Evolutionary conservation across 805 yeast species (phyloP).

Genomic region (Blastobotrys peoriensis): DNA sequence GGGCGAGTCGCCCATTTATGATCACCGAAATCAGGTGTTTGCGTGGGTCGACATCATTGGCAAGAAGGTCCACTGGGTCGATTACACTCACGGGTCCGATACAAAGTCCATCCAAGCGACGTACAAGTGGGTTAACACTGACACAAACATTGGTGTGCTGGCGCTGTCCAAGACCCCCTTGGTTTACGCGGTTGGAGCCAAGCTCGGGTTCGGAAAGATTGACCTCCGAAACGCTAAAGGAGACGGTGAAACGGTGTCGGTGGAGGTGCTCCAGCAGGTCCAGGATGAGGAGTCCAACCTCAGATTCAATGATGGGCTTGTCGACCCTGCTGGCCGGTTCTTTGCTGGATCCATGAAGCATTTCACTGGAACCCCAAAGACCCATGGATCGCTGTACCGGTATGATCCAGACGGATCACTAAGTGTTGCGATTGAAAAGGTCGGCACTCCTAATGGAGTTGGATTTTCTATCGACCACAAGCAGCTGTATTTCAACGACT

Average conservation of each 20-base stretch:
- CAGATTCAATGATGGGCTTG: slow-evolving; percentile 77
- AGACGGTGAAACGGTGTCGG: slow-evolving; percentile 28
- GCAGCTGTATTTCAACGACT: slow-evolving; percentile 48
- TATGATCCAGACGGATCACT: slow-evolving; percentile 30
- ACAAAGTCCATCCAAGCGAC: slow-evolving; percentile 26
- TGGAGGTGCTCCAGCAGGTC: slow-evolving; percentile 28
- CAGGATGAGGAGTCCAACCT: slow-evolving; percentile 11
- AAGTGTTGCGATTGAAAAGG: slow-evolving; percentile 33
- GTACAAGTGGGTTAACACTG: slow-evolving; percentile 35
- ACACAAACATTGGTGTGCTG: slow-evolving; percentile 61
- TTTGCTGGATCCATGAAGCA: slow-evolving; percentile 72
- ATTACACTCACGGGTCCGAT: slow-evolving; percentile 20
- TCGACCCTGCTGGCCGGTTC: slow-evolving; percentile 70
- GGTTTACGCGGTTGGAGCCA: slow-evolving; percentile 54
- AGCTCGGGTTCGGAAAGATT: slow-evolving; percentile 56
- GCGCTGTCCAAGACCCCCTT: slow-evolving; percentile 53
- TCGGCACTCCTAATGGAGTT: slow-evolving; percentile 67
- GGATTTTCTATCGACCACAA: slow-evolving; percentile 44
- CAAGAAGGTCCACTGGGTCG: slow-evolving; percentile 21
- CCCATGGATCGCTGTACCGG: slow-evolving; percentile 51
- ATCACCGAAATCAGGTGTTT: slow-evolving; percentile 22
- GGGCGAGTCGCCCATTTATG: slow-evolving; percentile 32
- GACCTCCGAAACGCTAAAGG: slow-evolving; percentile 32
- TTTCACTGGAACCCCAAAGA: slow-evolving; percentile 10
- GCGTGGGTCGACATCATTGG: slow-evolving; percentile 30